Evolutionary conservation across 441 rosid species (phyloP), one percentile per base, ranked within the genome.

Genomic region (Adansonia gregorii): DNA sequence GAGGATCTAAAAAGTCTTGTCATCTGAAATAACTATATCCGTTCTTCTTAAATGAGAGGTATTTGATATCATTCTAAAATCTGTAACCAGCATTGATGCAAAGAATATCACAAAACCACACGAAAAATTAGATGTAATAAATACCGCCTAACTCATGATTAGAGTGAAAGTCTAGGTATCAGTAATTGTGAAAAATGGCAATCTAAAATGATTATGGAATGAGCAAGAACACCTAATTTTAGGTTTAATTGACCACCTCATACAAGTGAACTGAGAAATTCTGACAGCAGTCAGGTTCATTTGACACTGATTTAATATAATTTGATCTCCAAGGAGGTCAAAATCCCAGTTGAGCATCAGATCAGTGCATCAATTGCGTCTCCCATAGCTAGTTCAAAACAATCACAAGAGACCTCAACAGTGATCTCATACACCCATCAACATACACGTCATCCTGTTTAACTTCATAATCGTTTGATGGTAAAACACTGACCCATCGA

Each of bases 301-400:
- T 71, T 52, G 63, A 31, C 61, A 71, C 46, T 52, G 63, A 52
- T 54, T 27, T 9, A 52, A 41, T 10, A 52, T 35, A 31, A 54
- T 54, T 52, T 52, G 60, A 4, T n/a, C 74, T 52, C 48, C 63
- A 52, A 71, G 31, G 46, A 27, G 46, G 22, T 51, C 59, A 51
- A 69, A 49, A 51, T 70, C 74, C 74, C 45, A 70, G 74, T 51
- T 27, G n/a, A n/a, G 31, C 27, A 66, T 17, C 51, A 43, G 27
- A 66, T 17, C 51, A 43, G 27, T 4, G 9, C 24, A 71, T 71
- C 61, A 52, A n/a, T 31, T 8, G 22, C 14, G 15, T 71, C 48
- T 46, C 61, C 22, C 22, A 17, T 2, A 71, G 27, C 59, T 11
- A 46, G 20, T 69, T 69, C 10, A 69, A 24, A 69, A 6, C 43